Evolutionary conservation across 2,329 filamentous ascomycete species (phyloP).

Genomic region (Paracamarosporium sp.): DNA sequence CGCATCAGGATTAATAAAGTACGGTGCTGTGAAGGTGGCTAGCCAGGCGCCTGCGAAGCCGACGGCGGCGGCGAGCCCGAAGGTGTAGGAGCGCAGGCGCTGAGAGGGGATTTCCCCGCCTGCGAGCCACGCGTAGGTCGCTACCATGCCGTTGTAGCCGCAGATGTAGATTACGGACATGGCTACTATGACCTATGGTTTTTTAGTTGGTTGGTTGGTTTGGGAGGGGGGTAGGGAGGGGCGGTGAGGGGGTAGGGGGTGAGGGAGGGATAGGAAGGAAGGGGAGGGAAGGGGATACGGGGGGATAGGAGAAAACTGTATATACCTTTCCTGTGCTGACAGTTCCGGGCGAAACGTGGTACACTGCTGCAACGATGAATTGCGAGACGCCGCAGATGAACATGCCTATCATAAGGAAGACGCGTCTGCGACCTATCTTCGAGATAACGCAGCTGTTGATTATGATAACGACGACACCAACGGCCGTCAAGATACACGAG

Average conservation of each 20-base stretch:
- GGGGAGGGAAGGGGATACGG: too few species aligned
- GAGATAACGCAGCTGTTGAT: conserved; percentile 62
- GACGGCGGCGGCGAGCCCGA: conserved; percentile 60
- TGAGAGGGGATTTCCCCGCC: conserved; percentile 66
- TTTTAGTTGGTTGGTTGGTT: conserved; percentile 7
- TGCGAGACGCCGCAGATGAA: conserved; percentile 63
- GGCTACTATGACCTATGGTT: conserved; percentile 54
- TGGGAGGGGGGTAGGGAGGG: too few species aligned
- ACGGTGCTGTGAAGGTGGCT: conserved; percentile 63
- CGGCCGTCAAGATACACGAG: conserved; percentile 61
- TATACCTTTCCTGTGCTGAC: conserved; percentile 48
- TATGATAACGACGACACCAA: conserved; percentile 62
- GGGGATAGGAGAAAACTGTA: background rate
- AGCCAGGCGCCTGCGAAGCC: conserved; percentile 65
- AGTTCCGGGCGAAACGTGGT: conserved; percentile 54
- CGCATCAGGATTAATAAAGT: conserved; percentile 64
- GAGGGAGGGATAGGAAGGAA: too few species aligned
- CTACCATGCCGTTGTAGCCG: conserved; percentile 61
- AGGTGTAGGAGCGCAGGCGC: conserved; percentile 63
- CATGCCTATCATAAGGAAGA: conserved; percentile 61
- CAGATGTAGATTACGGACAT: conserved; percentile 62
- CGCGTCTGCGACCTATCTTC: conserved; percentile 59
- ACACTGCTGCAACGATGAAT: conserved; percentile 61
- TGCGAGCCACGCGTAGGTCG: conserved; percentile 64
- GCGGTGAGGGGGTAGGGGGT: too few species aligned